phyloP scores from a whole-genome alignment of 2,329 filamentous ascomycete genomes.

The Eutypa lata region DNA sequence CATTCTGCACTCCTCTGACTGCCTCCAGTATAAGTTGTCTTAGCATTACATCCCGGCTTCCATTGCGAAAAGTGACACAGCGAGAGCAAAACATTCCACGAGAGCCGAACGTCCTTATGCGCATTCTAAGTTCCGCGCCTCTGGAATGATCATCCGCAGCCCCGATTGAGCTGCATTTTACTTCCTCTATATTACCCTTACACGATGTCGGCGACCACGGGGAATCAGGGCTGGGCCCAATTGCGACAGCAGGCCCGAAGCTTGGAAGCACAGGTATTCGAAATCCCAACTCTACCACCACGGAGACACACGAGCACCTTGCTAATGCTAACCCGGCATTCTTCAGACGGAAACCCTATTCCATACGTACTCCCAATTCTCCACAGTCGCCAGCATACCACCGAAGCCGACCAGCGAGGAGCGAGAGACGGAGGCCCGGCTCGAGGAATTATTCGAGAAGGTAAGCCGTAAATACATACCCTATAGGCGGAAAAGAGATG shows the following conservation, averaged over 20 bases:
- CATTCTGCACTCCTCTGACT: no score
- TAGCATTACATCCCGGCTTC: no score
- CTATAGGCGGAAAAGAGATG: no score
- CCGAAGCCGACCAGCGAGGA: slow-evolving; percentile 85
- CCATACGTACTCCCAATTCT: slow-evolving; percentile 88
- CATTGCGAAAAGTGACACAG: no score
- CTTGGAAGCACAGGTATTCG: slow-evolving; percentile 79
- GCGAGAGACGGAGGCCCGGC: slow-evolving; percentile 69
- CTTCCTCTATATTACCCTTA: neutral
- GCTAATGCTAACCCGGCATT: neutral
- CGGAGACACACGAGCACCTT: neutral
- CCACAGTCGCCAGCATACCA: slow-evolving; percentile 73
- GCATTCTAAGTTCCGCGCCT: neutral
- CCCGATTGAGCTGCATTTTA: neutral
- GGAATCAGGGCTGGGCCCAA: slow-evolving; percentile 80
- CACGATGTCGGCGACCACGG: slow-evolving; percentile 49
- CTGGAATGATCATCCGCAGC: neutral
- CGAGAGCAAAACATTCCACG: no score
- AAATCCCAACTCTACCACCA: slow-evolving; percentile 3
- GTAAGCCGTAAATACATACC: no score
- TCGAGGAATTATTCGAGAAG: slow-evolving; percentile 82
- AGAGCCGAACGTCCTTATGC: no score
- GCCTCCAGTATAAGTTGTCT: no score
- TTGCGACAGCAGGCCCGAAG: slow-evolving; percentile 87
- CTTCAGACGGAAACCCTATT: slow-evolving; percentile 77